A percentile compares a stretch with the other conserved stretches of the same genome.
Conservation (phyloP, 2,329 filamentous ascomycete species). For the Pyrenophora seminiperda region DNA sequence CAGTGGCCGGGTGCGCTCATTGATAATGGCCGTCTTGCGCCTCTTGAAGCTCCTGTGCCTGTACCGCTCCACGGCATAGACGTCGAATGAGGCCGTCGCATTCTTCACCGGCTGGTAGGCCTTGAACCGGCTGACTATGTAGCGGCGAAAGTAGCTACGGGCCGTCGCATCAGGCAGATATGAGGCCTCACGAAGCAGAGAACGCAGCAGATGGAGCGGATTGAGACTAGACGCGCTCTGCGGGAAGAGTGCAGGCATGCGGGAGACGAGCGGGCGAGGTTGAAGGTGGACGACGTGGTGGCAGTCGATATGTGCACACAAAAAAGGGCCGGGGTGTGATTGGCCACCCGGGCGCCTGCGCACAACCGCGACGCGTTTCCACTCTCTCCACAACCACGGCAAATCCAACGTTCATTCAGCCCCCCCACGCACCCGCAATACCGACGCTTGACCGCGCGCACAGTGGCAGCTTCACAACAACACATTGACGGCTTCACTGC, state of each 20-base stretch:
- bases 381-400: conserved; percentile 24
- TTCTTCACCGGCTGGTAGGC: conserved; percentile 46
- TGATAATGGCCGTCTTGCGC: conserved; percentile 28
- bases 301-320: conserved; percentile 4
- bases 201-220: conserved; percentile 57
- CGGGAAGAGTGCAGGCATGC: conserved; percentile 21
- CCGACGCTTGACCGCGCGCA: conserved; percentile 1
- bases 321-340: conserved; percentile 19
- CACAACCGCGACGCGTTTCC: conserved; percentile 27
- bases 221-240: conserved; percentile 25
- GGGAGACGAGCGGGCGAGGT: conserved; percentile 1
- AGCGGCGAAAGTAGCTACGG: conserved; percentile 55
- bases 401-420: conserved; percentile 10
- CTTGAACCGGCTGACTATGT: conserved; percentile 57
- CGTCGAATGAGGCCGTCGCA: conserved; percentile 21
- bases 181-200: conserved; percentile 62
- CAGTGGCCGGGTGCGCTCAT: conserved; percentile 26
- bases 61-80: conserved; percentile 26
- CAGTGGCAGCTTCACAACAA: conserved; percentile 1
- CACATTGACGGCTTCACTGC: background rate
- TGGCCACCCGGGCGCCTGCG: conserved; percentile 20
- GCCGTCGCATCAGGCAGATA: conserved; percentile 65
- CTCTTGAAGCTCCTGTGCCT: conserved; percentile 29
- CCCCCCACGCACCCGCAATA: conserved; percentile 19
- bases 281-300: conserved; percentile 1